phyloP scores from a whole-genome alignment of 2,329 filamentous ascomycete genomes.

The Hymenoscyphus linearis region DNA sequence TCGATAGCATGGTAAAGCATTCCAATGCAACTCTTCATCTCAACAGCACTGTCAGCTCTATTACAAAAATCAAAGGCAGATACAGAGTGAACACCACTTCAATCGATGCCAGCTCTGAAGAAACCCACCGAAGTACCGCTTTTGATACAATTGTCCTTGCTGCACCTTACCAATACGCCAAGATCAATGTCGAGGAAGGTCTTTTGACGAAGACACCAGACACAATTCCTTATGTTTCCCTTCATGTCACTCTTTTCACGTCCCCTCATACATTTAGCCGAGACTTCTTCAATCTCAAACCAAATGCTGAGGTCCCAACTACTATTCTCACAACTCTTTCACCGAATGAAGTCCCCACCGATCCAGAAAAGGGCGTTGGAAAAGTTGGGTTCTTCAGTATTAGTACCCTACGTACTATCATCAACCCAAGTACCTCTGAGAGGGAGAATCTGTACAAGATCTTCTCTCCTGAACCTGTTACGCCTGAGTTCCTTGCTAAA shows the following conservation, averaged over 20 bases:
- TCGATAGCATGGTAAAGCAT: slow-evolving; percentile 68
- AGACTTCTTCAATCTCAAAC: slow-evolving; percentile 62
- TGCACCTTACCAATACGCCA: slow-evolving; percentile 74
- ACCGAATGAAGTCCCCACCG: slow-evolving; percentile 41
- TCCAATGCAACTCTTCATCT: slow-evolving; percentile 57
- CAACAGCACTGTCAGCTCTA: slow-evolving; percentile 61
- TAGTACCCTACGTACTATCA: slow-evolving; percentile 61
- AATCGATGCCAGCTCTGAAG: slow-evolving; percentile 7
- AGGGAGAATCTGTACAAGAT: slow-evolving; percentile 61
- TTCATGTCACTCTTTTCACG: slow-evolving; percentile 87
- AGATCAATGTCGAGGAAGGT: slow-evolving; percentile 56
- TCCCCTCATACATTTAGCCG: slow-evolving; percentile 65
- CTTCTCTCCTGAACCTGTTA: slow-evolving; percentile 53
- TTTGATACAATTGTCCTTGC: slow-evolving; percentile 84
- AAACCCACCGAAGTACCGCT: slow-evolving; percentile 15
- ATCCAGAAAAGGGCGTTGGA: slow-evolving; percentile 57
- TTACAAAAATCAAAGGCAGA: slow-evolving; percentile 46
- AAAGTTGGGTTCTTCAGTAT: slow-evolving; percentile 80
- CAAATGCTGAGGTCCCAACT: slow-evolving; percentile 57
- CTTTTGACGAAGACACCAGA: slow-evolving; percentile 69
- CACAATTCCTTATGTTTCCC: slow-evolving; percentile 73
- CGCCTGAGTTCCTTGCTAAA: slow-evolving; percentile 46
- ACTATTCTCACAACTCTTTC: slow-evolving; percentile 79
- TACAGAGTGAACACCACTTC: slow-evolving; percentile 40
- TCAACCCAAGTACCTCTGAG: slow-evolving; percentile 52